These are phyloP conservation scores for Globisporangium paroecandrum DNA, from an alignment of 352 stramenopile genomes.

Conservation along the genomic window DNA sequence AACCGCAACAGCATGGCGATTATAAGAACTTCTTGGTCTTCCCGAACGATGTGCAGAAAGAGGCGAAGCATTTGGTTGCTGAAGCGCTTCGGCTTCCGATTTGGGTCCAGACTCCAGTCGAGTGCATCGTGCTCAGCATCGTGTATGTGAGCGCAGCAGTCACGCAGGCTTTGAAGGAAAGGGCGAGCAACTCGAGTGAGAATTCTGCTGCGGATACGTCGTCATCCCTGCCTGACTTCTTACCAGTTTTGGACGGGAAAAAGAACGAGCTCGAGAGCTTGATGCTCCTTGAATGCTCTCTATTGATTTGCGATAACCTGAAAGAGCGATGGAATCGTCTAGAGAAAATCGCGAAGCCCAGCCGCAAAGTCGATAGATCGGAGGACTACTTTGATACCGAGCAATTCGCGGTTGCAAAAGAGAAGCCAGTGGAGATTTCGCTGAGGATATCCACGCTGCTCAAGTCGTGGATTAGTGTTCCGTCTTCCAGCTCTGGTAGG, in stretches of 20 bases:
- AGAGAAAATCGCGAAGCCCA: conserved; percentile 46
- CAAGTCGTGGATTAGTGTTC: conserved; percentile 54
- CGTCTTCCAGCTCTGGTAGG: conserved; percentile 7
- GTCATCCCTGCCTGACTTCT: conserved; percentile 32
- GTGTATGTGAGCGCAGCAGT: conserved; percentile 67
- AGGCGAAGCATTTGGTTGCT: conserved; percentile 62
- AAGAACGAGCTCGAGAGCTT: conserved; percentile 38
- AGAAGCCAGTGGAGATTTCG: conserved; percentile 54
- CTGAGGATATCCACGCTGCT: conserved; percentile 48
- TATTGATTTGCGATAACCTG: conserved; percentile 48
- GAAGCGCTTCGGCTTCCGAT: conserved; percentile 54
- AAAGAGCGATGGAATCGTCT: conserved; percentile 65
- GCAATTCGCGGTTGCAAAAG: conserved; percentile 47
- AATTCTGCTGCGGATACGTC: not conserved
- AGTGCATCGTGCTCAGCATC: conserved; percentile 67
- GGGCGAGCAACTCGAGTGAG: not conserved
- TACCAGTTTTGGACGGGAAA: conserved; percentile 43
- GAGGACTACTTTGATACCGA: conserved; percentile 51
- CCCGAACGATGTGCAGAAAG: conserved; percentile 52
- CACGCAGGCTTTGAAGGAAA: conserved; percentile 30
- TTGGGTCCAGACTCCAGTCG: conserved; percentile 56
- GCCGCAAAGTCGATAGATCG: conserved; percentile 19
- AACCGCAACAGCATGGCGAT: conserved; percentile 13
- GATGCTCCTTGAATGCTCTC: conserved; percentile 55
- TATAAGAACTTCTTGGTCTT: conserved; percentile 18